These are phyloP conservation scores for Piper longum DNA, from an alignment of 164 flowering plant species.

Conservation along the genomic window DNA sequence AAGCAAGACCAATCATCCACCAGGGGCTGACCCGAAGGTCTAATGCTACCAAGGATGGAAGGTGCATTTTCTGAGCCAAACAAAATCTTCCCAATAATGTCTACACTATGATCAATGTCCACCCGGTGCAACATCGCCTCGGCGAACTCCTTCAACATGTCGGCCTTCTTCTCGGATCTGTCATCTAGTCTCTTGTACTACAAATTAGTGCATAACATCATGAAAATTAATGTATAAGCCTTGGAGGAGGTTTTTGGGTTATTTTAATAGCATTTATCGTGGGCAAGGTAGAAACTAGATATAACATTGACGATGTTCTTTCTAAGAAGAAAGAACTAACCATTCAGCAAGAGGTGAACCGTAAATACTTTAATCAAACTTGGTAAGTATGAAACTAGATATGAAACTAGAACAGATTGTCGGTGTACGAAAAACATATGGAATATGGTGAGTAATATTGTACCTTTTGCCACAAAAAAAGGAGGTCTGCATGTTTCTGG, in stretches of 20 bases:
- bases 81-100: constrained; percentile 45
- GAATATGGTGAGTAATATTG: too few relatives aligned
- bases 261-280: too few relatives aligned
- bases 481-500: constrained; percentile 87
- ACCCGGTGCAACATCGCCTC: constrained; percentile 41
- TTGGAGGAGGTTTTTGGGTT: too few relatives aligned
- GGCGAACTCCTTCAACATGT: constrained; percentile 35
- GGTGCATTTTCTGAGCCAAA: constrained; percentile 39
- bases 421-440: too few relatives aligned
- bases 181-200: constrained; percentile 42
- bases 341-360: too few relatives aligned
- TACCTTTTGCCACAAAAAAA: constrained; percentile 73
- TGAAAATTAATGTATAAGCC: too few relatives aligned
- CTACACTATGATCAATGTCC: constrained; percentile 59
- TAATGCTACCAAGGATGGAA: constrained; percentile 23
- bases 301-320: too few relatives aligned
- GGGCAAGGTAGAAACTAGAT: too few relatives aligned
- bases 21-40: constrained; percentile 40
- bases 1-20: constrained; percentile 85
- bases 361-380: too few relatives aligned
- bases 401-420: too few relatives aligned
- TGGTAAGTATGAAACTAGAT: too few relatives aligned
- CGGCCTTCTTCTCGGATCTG: constrained; percentile 24
- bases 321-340: too few relatives aligned
- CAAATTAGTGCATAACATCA: not conserved